Conservation (phyloP, 257 asterid genomes). For the Nicotiana benthamiana region DNA sequence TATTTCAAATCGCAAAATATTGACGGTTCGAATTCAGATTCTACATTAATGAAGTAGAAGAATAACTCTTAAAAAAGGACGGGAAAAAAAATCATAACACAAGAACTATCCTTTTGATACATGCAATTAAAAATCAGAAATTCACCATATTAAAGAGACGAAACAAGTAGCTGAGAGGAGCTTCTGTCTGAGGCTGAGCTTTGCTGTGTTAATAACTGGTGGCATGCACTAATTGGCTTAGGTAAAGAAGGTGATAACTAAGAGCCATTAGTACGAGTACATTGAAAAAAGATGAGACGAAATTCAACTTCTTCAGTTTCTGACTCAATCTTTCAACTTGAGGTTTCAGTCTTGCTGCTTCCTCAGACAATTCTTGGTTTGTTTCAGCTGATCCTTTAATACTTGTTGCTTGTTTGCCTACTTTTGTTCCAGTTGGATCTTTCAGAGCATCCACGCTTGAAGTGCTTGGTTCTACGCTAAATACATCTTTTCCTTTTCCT, state of each 20-base stretch:
- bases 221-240: slow-evolving; percentile 22
- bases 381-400: background rate
- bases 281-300: slow-evolving; percentile 57
- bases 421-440: background rate
- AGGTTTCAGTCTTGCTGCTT: slow-evolving; percentile 3
- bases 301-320: slow-evolving; percentile 37
- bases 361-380: slow-evolving; percentile 3
- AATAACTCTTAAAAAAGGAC: too few species aligned
- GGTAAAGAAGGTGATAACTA: slow-evolving; percentile 51
- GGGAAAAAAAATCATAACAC: too few species aligned
- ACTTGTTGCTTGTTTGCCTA: background rate
- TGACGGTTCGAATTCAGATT: too few species aligned
- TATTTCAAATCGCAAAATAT: too few species aligned
- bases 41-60: too few species aligned
- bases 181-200: too few species aligned
- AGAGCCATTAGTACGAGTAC: slow-evolving; percentile 36
- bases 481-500: slow-evolving; percentile 23
- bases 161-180: too few species aligned
- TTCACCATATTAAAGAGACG: too few species aligned
- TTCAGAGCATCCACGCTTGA: background rate
- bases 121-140: too few species aligned
- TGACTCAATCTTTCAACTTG: slow-evolving; percentile 19
- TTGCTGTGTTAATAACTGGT: background rate
- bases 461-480: background rate
- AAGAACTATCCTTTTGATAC: too few species aligned